A percentile compares a stretch with the other conserved stretches of the same genome.
Evolutionary conservation across 768 basidiomycete genomes (phyloP).

Genomic region (Cystobasidium tubakii): DNA sequence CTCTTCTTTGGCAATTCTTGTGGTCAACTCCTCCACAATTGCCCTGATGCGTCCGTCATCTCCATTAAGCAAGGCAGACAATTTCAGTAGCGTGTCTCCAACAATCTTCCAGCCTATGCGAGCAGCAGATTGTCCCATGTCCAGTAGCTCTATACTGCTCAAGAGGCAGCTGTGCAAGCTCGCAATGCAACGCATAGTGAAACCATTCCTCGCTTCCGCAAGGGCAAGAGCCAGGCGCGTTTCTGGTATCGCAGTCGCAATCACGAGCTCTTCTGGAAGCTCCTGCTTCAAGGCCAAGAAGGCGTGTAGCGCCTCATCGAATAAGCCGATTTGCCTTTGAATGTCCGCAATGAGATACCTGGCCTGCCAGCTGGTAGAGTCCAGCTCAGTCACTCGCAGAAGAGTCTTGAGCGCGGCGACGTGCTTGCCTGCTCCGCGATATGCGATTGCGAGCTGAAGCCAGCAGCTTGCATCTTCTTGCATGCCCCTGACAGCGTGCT

Average conservation of each 20-base stretch:
- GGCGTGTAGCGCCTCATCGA: constrained; percentile 65
- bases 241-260: constrained; percentile 65
- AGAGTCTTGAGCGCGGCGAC: constrained; percentile 85
- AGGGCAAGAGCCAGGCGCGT: constrained; percentile 67
- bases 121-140: constrained; percentile 56
- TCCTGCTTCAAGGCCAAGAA: constrained; percentile 58
- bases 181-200: constrained; percentile 66
- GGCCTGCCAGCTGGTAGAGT: constrained; percentile 75
- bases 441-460: constrained; percentile 86
- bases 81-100: constrained; percentile 66
- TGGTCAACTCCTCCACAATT: not conserved
- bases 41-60: not conserved
- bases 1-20: constrained; percentile 28
- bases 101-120: constrained; percentile 72
- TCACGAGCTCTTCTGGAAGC: constrained; percentile 65
- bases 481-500: constrained; percentile 42
- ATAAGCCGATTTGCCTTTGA: constrained; percentile 68
- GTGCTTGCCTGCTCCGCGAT: constrained; percentile 77
- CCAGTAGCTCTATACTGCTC: constrained; percentile 53
- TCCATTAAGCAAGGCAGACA: constrained; percentile 47
- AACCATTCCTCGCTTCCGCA: constrained; percentile 63
- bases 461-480: constrained; percentile 73
- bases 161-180: constrained; percentile 56
- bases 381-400: constrained; percentile 63
- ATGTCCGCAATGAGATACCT: constrained; percentile 77